Evolutionary conservation across 768 basidiomycete species (phyloP), one percentile per base, ranked within the genome.

Genomic region (Naganishia vaughanmartiniae): DNA sequence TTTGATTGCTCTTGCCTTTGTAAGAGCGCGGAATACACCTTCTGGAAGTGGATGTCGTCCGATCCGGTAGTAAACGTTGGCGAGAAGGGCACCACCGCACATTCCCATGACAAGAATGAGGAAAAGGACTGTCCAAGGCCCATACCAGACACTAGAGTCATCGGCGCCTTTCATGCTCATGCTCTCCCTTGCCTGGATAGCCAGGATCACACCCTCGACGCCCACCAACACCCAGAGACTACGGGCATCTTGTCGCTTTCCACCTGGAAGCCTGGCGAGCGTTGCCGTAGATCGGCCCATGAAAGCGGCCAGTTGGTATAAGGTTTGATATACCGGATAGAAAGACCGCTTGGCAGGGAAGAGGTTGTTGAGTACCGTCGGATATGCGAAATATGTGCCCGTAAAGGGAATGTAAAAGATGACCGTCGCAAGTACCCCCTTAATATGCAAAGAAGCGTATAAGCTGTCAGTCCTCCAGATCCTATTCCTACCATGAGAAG

Each of bases 391-490:
- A 28, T 70, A 51, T 7, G 42, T 70, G 1, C 39, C 51, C 21
- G 63, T 54, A 36, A 70, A 70, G 0, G 69, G 69, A 14, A 70
- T 56, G 54, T 70, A 70, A 46, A 70, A 70, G 69, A 70, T 70
- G 53, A 70, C 63, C 11, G 69, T 70, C 28, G 69, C 69, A 36
- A 70, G 30, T 33, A 70, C 69, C 12, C 69, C 69, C 69, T n/a
- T 70, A 54, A 24, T 9, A 19, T 17, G 9, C 21, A 31, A 48
- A 19, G 31, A 56, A 7, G 39, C 14, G 4, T 39, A 17, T 63
- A 19, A 39, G 56, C 12, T n/a, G 24, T 42, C 10, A 34, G 48
- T 51, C 14, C 21, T 33, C 26, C 21, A 4, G 14, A n/a, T 2
- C 26, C 9, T 11, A 17, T 24, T 15, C 7, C 21, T n/a, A 21